These are phyloP conservation scores for Talaromyces sp. DNA, from an alignment of 2,329 filamentous ascomycete species.

Conservation along the genomic window DNA sequence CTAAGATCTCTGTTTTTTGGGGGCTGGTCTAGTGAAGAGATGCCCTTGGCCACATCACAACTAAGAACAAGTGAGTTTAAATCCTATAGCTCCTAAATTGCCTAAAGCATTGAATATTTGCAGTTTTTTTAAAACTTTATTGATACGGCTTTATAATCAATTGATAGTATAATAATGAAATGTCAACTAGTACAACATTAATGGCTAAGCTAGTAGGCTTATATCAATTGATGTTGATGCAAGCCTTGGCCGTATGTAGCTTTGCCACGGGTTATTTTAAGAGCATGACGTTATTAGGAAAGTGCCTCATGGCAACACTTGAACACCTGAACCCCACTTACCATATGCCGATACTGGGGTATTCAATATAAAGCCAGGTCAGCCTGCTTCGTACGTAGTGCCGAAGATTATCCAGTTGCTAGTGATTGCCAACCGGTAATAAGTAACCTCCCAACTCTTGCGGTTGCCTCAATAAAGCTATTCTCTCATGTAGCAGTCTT, in stretches of 20 bases:
- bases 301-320: neutral
- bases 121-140: no score
- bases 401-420: neutral
- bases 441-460: neutral
- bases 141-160: neutral
- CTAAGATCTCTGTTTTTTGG: no score
- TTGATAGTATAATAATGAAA: neutral
- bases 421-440: neutral
- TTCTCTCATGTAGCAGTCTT: neutral
- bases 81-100: no score
- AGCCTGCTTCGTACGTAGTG: neutral
- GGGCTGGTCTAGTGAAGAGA: no score
- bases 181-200: no score
- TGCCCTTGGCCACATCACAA: no score
- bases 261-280: neutral
- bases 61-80: no score
- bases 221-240: no score
- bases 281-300: neutral
- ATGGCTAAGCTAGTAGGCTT: no score
- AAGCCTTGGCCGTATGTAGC: neutral
- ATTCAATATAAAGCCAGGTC: neutral
- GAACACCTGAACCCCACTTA: no score
- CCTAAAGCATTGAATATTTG: no score
- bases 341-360: neutral
- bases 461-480: neutral